These are phyloP conservation scores for Malassezia cuniculi DNA, from an alignment of 1,284 basidiomycete species.

Conservation along the genomic window DNA sequence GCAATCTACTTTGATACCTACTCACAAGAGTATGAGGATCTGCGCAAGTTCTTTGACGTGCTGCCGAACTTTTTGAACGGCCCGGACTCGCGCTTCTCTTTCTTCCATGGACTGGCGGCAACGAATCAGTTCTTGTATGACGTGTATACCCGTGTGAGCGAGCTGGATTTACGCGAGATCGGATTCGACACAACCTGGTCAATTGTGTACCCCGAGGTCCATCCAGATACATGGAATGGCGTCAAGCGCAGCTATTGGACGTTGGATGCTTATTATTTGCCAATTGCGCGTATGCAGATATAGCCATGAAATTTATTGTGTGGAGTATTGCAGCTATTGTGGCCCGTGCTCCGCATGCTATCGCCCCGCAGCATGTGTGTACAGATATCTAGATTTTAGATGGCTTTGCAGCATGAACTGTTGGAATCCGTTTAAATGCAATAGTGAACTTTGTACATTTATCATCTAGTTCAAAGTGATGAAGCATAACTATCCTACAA, in stretches of 20 bases:
- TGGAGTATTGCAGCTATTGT: too few relatives aligned
- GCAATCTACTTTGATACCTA: constrained; percentile 91
- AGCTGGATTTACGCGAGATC: constrained; percentile 69
- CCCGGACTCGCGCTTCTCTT: constrained; percentile 60
- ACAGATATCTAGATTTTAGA: too few relatives aligned
- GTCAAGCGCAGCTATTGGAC: constrained; percentile 37
- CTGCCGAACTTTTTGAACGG: constrained; percentile 69
- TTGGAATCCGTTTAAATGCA: too few relatives aligned
- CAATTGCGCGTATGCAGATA: constrained; percentile 18
- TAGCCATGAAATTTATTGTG: too few relatives aligned
- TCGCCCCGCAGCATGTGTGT: too few relatives aligned
- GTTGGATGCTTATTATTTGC: constrained; percentile 22
- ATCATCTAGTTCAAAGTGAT: too few relatives aligned
- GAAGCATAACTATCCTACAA: too few relatives aligned
- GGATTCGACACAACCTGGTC: constrained; percentile 64
- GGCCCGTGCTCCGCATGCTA: too few relatives aligned
- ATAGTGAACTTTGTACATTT: too few relatives aligned
- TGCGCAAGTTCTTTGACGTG: constrained; percentile 69
- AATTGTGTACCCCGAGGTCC: constrained; percentile 50
- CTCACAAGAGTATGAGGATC: constrained; percentile 67
- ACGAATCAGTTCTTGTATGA: constrained; percentile 72
- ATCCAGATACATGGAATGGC: constrained; percentile 34
- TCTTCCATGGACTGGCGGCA: constrained; percentile 92
- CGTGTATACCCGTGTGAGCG: constrained; percentile 72
- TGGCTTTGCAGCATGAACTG: too few relatives aligned